A percentile compares a stretch with the other conserved stretches of the same genome.
Evolutionary conservation across 192 early-diverging fungal species (phyloP).

Genomic region (Lobosporangium transversale): DNA sequence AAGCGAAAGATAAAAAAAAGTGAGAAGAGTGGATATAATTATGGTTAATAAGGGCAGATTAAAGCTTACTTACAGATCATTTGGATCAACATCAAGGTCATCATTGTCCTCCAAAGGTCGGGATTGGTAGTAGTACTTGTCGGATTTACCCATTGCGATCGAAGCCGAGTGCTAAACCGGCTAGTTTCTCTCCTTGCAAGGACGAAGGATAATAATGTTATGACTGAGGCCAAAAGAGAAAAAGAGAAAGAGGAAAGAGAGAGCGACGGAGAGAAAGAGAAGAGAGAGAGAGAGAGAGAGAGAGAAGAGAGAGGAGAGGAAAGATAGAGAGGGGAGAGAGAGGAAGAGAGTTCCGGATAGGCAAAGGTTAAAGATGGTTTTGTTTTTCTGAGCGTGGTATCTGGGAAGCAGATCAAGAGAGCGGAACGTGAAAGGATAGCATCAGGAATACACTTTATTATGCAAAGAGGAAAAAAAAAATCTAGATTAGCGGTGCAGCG

Average conservation of each 20-base stretch:
- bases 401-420: neutral
- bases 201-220: neutral
- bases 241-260: neutral
- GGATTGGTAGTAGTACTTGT: constrained; percentile 15
- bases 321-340: neutral
- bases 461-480: no score
- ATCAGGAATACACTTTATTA: no score
- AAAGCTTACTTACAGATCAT: constrained; percentile 16
- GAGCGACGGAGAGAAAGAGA: neutral
- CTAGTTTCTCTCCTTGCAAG: neutral
- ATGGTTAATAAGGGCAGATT: neutral
- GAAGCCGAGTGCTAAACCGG: neutral
- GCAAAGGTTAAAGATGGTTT: neutral
- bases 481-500: no score
- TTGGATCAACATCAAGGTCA: constrained; percentile 19
- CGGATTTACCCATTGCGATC: constrained; percentile 26
- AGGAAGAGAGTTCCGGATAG: neutral
- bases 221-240: neutral
- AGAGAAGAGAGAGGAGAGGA: neutral
- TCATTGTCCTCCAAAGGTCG: constrained; percentile 19
- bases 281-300: neutral
- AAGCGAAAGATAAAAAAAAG: no score
- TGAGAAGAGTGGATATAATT: no score
- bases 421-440: no score
- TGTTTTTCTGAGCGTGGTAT: neutral